Base-by-base conservation (phyloP, 108 stramenopile genomes). In the Nitzschia sp. region DNA sequence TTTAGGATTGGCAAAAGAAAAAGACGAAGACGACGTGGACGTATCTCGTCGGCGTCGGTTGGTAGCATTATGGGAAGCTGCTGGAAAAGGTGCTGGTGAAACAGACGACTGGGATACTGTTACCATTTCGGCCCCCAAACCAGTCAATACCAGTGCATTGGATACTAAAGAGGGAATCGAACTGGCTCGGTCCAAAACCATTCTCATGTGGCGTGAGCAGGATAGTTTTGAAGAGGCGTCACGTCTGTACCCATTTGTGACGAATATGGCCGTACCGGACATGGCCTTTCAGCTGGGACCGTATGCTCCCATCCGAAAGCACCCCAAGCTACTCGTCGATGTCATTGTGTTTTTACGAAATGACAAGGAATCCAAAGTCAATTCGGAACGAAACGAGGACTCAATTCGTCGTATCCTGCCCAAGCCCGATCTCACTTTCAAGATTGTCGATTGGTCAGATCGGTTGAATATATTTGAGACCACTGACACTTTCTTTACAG, bases 241-340 rank as follows among this genome's bases (percentile, higher is more conserved):
- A 41, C 21, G 58, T 35, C 45, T 73, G 45, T 79, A 79, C 26
- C 78, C 78, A 2, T 79, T 64, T 69, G 78, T 58, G 11, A 41
- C 45, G 22, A 62, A 79, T 53, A 11, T 69, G 41, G 23, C 73
- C 17, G 55, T 79, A 25, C 72, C 78, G 2, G 78, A 79, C 62
- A 79, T 79, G 72, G 72, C 78, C 19, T 79, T 79, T 63, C 78
- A 79, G 30, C 30, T 79, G 15, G 78, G 78, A 57, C 72, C 72
- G 16, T 79, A 57, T 57, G 45, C n/a, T n/a, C 64, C 45, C 19
- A 35, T 38, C 31, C 45, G 57, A 44, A 22, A 22, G 16, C 36
- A 65, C 32, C 19, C 27, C 17, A 30, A 16, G 33, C n/a, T 31
- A 36, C 35, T 46, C 4, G 63, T 69, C 5, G 78, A 79, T 33